phyloP scores from a whole-genome alignment of 2,329 filamentous ascomycete genomes.

The Paracamarosporium sp. region DNA sequence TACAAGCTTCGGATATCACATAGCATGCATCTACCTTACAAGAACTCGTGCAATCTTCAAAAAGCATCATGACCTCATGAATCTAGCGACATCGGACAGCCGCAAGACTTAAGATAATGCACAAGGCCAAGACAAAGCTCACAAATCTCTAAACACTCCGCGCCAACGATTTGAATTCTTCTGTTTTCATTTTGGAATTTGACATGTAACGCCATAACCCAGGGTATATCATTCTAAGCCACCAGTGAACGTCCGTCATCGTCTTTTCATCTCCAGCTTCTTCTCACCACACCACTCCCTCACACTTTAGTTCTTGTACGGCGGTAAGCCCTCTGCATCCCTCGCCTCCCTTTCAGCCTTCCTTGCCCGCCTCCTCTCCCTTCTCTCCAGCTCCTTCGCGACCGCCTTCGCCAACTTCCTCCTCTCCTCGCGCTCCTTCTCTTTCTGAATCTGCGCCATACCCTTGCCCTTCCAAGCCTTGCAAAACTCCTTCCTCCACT shows the following conservation, averaged over 20 bases:
- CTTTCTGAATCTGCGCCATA: slow-evolving; percentile 30
- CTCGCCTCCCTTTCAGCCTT: slow-evolving; percentile 24
- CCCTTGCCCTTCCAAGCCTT: slow-evolving; percentile 39
- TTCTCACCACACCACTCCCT: not conserved
- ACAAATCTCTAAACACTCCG: no score
- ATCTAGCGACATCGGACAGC: no score
- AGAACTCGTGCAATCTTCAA: no score
- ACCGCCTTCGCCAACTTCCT: slow-evolving; percentile 40
- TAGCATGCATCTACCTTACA: no score
- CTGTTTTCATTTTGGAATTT: not conserved
- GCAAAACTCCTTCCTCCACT: slow-evolving; percentile 38
- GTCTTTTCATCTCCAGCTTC: not conserved
- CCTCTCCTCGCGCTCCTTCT: slow-evolving; percentile 39
- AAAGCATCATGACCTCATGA: no score
- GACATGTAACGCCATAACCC: not conserved
- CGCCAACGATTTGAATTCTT: no score
- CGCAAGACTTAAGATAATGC: no score
- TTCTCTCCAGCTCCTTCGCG: slow-evolving; percentile 34
- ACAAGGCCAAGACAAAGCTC: no score
- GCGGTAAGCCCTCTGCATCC: slow-evolving; percentile 25
- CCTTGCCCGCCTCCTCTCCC: slow-evolving; percentile 32
- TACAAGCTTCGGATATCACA: no score
- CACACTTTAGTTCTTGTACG: slow-evolving; percentile 29
- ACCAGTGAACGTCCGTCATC: not conserved
- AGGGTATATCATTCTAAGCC: slow-evolving; percentile 9